A percentile compares a stretch with the other conserved stretches of the same genome.
Evolutionary conservation across 2,329 filamentous ascomycete species (phyloP).

Genomic region (Cyphellophora attinorum): DNA sequence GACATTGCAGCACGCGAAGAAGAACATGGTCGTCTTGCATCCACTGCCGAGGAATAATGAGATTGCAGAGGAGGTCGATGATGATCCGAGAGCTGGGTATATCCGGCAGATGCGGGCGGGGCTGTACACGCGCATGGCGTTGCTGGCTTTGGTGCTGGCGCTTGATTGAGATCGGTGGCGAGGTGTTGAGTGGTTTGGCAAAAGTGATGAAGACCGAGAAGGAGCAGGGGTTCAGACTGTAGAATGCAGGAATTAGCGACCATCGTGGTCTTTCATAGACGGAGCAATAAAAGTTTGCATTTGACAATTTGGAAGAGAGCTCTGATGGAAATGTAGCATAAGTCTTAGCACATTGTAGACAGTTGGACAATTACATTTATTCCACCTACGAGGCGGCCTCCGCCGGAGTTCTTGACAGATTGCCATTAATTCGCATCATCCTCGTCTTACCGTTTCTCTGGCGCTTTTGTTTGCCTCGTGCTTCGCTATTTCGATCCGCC

Average conservation of each 20-base stretch:
- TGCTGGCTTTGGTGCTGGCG: conserved; percentile 86
- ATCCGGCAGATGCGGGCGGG: conserved; percentile 99
- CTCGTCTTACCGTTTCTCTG: too few relatives aligned
- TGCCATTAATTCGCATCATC: too few relatives aligned
- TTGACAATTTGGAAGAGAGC: neutral
- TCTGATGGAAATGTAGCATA: neutral
- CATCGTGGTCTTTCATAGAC: neutral
- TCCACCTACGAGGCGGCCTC: too few relatives aligned
- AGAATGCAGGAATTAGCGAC: neutral
- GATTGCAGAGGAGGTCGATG: conserved; percentile 91
- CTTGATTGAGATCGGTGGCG: conserved; percentile 17
- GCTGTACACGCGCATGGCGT: conserved; percentile 93
- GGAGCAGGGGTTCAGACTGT: neutral
- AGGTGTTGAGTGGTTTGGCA: neutral
- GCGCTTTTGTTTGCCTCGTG: too few relatives aligned
- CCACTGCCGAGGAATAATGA: conserved; percentile 89
- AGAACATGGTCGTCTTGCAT: conserved; percentile 89
- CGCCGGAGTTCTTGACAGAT: too few relatives aligned
- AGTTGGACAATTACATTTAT: too few relatives aligned
- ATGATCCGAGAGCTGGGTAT: conserved; percentile 92
- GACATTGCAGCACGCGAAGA: conserved; percentile 83
- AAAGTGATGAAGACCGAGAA: neutral
- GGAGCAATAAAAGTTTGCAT: neutral
- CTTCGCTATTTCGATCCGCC: too few relatives aligned
- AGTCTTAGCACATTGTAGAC: too few relatives aligned